Evolutionary conservation across 2,329 filamentous ascomycete species (phyloP), one percentile per base, ranked within the genome.

Genomic region (Aspergillus novofumigatus): DNA sequence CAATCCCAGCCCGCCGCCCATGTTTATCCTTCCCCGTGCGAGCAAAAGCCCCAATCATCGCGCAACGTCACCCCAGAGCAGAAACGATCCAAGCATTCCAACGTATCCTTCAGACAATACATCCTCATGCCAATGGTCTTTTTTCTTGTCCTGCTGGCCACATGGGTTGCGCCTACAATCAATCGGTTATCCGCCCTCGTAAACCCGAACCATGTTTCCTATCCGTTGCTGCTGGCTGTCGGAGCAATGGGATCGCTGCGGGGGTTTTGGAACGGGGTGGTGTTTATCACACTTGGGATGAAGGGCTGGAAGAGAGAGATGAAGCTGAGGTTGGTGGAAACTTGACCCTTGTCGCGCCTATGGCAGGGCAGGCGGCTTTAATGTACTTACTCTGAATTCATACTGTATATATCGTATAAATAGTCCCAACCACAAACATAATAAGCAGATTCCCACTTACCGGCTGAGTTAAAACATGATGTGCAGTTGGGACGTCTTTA

Each of bases 101-200:
- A 32, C 17, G 62, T 75, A 0, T 76, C 73, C 0, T 68, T 76
- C 44, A 61, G 71, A 9, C 72, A 76, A 53, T 76, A 74, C 54
- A 65, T 76, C 14, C 64, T 75, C 17, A 75, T 76, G 73, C 74
- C 73, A 1, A 63, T 72, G 3, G 61, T 75, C 20, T 74, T 75
- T 57, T 74, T 73, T 52, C 59, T 75, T 2, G 71, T 70, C 4
- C 58, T 74, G 26, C 54, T 75, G 14, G 60, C 65, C 7, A 71
- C 73, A 3, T 75, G 73, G 73, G 69, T 74, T 17, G 65, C 70
- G 8, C 72, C 73, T 1, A 69, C 72, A 1, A 74, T 72, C 2
- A 75, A 75, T 52, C 72, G 73, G 1, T 65, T 75, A 10, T 66
- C 67, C 0, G 63, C 70, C 1, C 71, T 75, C 29, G 57, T 69